Evolutionary conservation across 495 filamentous ascomycete species (phyloP).

Genomic region (Penicillium alfredii): DNA sequence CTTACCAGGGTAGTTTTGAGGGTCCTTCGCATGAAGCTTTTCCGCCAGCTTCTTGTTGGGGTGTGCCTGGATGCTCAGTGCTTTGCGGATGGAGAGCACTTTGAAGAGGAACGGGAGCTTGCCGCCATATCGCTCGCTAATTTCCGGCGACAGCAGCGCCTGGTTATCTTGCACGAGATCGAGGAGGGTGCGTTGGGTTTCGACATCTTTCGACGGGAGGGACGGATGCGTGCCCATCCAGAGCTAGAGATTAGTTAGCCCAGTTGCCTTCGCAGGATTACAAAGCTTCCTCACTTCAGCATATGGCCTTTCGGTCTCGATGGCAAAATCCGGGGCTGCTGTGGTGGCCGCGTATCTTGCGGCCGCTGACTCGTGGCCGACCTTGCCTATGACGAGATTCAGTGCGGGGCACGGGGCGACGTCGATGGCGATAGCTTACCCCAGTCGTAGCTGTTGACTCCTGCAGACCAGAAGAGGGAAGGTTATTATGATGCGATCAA

Average conservation of each 20-base stretch:
- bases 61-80: slow-evolving; percentile 93
- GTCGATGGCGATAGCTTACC: slow-evolving; percentile 43
- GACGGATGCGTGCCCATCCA: slow-evolving; percentile 99
- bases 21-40: slow-evolving; percentile 74
- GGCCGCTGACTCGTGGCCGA: slow-evolving; percentile 69
- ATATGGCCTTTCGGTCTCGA: slow-evolving; percentile 75
- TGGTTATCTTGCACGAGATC: slow-evolving; percentile 87
- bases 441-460: slow-evolving; percentile 98
- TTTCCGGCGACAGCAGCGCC: slow-evolving; percentile 63
- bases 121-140: slow-evolving; percentile 64
- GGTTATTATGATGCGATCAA: no score
- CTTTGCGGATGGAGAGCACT: slow-evolving; percentile 88
- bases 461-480: no score
- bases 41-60: slow-evolving; percentile 97
- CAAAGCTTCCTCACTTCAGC: slow-evolving; percentile 59
- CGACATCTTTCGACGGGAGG: slow-evolving; percentile 82
- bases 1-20: slow-evolving; percentile 84
- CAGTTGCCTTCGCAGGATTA: slow-evolving; percentile 4
- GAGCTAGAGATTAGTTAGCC: slow-evolving; percentile 49
- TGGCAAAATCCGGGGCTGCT: slow-evolving; percentile 59
- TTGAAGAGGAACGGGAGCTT: slow-evolving; percentile 97
- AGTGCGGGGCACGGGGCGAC: slow-evolving; percentile 22
- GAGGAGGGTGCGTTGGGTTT: slow-evolving; percentile 78
- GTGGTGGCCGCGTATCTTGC: slow-evolving; percentile 73
- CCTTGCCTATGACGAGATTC: slow-evolving; percentile 49